Base-by-base conservation (phyloP, 768 basidiomycete species). In the Porpolomopsis calyptriformis region DNA sequence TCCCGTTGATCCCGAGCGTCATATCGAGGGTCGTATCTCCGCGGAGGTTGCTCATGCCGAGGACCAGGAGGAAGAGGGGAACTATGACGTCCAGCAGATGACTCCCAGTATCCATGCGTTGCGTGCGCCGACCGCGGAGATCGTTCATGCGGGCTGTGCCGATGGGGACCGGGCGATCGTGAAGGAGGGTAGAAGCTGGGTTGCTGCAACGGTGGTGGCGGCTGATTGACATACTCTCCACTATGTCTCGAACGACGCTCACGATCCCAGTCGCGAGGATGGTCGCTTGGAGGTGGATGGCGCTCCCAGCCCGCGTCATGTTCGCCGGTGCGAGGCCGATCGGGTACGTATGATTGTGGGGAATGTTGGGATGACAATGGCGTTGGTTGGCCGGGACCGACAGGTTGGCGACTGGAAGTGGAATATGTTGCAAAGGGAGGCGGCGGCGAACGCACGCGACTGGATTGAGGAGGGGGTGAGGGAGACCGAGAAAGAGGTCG, bases 21-120 rank as follows among this genome's bases (percentile, higher is more conserved):
- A 49, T 73, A 73, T 18, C 75, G 67, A 4, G 80, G 80, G 53
- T 85, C 83, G 51, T 85, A 85, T 14, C 82, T 69, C 52, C 77
- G 68, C 12, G 61, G 64, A 0, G 70, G 55, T 22, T 59, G 66
- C 42, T 77, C 77, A 9, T 66, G 65, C 24, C 64, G 66, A 8
- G 60, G 60, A 4, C 61, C 56, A 29, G 57, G 58, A 7, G 63
- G 64, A 2, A 59, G 66, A 3, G 59, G 66, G 4, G 65, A 61
- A 25, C 59, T 60, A 35, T 62, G 44, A 45, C 57, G 56, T 38
- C 61, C 35, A 43, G 63, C 57, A 56, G 78, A 80, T 25, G 72
- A 61, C 12, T 84, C 83, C 82, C 81, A 84, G 54, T 78, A 76
- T 5, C 33, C 40, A 7, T 71, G 57, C 12, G 68, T 60, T 3